Conservation (phyloP, 2,329 filamentous ascomycete genomes). For the Fusarium staphyleae region DNA sequence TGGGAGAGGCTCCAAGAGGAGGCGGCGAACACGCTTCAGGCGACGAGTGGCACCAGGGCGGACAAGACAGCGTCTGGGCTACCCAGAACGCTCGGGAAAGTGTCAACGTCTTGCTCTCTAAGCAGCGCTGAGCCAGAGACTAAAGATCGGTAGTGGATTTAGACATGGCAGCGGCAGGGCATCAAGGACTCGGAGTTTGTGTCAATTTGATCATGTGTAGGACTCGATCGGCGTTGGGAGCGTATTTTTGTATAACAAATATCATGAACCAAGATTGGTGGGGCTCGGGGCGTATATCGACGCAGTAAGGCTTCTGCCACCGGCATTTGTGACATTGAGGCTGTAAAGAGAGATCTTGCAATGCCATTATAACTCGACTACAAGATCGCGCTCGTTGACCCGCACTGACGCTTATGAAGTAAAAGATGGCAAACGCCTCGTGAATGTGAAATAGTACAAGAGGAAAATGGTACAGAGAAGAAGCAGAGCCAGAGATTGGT, state of each 20-base stretch:
- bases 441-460: conserved; percentile 20
- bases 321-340: conserved; percentile 18
- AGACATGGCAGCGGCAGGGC: conserved; percentile 1
- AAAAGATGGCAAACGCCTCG: conserved; percentile 23
- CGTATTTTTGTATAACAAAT: conserved; percentile 40
- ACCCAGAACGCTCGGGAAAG: conserved; percentile 68
- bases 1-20: conserved; percentile 78
- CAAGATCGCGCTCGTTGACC: conserved; percentile 14
- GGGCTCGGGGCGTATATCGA: conserved; percentile 16
- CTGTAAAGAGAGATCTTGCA: conserved; percentile 15
- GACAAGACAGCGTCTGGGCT: conserved; percentile 61
- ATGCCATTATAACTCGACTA: conserved; percentile 24
- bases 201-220: conserved; percentile 29
- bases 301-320: conserved; percentile 15
- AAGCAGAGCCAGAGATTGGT: neutral
- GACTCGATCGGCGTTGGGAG: conserved; percentile 39
- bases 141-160: neutral
- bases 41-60: conserved; percentile 74
- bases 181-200: conserved; percentile 33
- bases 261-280: conserved; percentile 31
- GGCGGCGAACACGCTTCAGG: conserved; percentile 61
- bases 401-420: conserved; percentile 9
- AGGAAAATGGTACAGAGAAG: neutral
- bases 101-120: conserved; percentile 66
- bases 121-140: conserved; percentile 49